These are phyloP conservation scores for Ilyonectria mors-panacis DNA, from an alignment of 2,329 filamentous ascomycete genomes.

Conservation along the genomic window DNA sequence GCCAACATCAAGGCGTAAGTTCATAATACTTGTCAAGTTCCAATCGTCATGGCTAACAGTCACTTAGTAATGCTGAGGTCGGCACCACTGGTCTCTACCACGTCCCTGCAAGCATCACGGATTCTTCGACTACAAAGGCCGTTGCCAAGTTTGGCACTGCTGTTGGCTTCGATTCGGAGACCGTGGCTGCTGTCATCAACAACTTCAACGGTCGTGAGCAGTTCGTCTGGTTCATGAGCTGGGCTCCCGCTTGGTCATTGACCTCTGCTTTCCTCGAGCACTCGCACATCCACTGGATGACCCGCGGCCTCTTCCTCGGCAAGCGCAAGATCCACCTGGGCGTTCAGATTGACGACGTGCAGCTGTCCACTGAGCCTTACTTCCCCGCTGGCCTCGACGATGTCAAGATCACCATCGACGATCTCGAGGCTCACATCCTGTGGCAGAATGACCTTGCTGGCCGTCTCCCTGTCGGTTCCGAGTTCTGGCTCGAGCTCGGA, in stretches of 20 bases:
- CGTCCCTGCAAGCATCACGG: slow-evolving; percentile 32
- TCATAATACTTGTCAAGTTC: neutral
- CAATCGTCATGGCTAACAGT: neutral
- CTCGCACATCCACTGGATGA: slow-evolving; percentile 37
- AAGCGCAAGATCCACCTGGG: slow-evolving; percentile 37
- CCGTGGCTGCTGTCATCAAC: slow-evolving; percentile 37
- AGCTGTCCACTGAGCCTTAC: slow-evolving; percentile 27
- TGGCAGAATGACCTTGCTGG: slow-evolving; percentile 34
- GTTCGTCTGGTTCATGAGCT: slow-evolving; percentile 39
- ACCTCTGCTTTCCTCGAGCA: slow-evolving; percentile 35
- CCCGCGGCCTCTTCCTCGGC: slow-evolving; percentile 36
- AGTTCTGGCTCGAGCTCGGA: slow-evolving; percentile 33
- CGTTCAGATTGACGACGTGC: slow-evolving; percentile 35
- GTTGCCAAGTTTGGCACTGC: slow-evolving; percentile 36
- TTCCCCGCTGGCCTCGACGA: slow-evolving; percentile 29
- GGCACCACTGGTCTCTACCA: slow-evolving; percentile 37
- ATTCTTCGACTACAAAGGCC: slow-evolving; percentile 23
- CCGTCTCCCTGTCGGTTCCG: slow-evolving; percentile 33
- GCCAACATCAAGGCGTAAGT: slow-evolving; percentile 32
- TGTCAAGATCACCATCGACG: slow-evolving; percentile 33
- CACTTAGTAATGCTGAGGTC: slow-evolving; percentile 8
- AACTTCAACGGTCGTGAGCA: slow-evolving; percentile 35
- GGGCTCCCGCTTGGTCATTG: slow-evolving; percentile 37
- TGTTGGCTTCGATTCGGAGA: slow-evolving; percentile 26
- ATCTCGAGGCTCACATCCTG: slow-evolving; percentile 32